Percentiles rank a stretch among this genome's conserved stretches.
Evolutionary conservation across 345 rosid species (phyloP).

Genomic region (Ricinus communis): DNA sequence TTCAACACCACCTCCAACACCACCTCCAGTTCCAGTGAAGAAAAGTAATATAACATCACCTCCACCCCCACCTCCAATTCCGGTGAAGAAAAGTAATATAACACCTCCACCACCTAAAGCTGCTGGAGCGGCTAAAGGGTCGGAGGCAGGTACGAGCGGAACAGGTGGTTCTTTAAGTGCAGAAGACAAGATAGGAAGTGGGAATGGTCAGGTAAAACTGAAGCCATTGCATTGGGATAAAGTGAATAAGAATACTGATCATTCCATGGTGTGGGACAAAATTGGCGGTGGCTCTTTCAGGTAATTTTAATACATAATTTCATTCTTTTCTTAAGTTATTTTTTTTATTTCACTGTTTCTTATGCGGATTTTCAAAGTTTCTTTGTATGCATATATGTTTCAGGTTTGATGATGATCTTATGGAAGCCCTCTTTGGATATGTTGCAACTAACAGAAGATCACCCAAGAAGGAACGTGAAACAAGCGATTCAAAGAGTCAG

Average conservation of each 20-base stretch:
- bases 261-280: conserved; percentile 95
- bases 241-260: conserved; percentile 54
- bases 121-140: conserved; percentile 26
- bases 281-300: conserved; percentile 75
- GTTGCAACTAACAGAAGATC: conserved; percentile 56
- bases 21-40: conserved; percentile 13
- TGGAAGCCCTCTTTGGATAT: conserved; percentile 91
- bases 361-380: neutral
- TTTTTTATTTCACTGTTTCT: neutral
- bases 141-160: conserved; percentile 17
- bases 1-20: conserved; percentile 29
- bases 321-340: neutral
- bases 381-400: conserved; percentile 3
- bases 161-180: conserved; percentile 34
- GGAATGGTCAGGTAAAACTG: conserved; percentile 56
- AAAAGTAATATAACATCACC: conserved; percentile 23
- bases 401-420: conserved; percentile 79
- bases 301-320: conserved; percentile 33
- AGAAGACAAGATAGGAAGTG: conserved; percentile 18
- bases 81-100: conserved; percentile 24
- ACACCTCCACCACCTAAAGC: conserved; percentile 47
- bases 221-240: conserved; percentile 96
- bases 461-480: conserved; percentile 17
- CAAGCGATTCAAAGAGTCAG: conserved; percentile 23
- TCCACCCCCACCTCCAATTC: conserved; percentile 24